Evolutionary conservation across 2,329 filamentous ascomycete species (phyloP).

Genomic region (Xylaria polymorpha): DNA sequence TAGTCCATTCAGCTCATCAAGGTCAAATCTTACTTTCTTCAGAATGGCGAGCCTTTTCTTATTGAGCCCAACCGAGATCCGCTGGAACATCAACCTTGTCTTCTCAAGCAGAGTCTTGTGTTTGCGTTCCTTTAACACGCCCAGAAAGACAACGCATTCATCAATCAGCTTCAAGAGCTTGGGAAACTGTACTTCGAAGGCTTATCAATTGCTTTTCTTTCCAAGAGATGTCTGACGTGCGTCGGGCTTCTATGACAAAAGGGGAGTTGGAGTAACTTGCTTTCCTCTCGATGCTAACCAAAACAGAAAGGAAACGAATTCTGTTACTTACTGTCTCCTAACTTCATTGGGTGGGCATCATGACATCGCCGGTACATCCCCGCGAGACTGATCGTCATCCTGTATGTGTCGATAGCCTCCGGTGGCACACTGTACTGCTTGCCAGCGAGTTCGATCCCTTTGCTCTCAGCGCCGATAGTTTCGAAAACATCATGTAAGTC

Average conservation of each 20-base stretch:
- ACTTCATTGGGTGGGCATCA: background rate
- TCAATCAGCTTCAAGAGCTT: conserved; percentile 37
- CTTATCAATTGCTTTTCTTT: background rate
- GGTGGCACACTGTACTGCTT: conserved; percentile 29
- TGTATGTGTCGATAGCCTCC: conserved; percentile 30
- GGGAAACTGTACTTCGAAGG: background rate
- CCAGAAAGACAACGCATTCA: conserved; percentile 37
- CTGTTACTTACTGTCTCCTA: conserved; percentile 21
- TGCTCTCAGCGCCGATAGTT: conserved; percentile 12
- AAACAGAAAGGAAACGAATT: background rate
- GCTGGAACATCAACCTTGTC: conserved; percentile 33
- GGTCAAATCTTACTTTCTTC: conserved; percentile 3
- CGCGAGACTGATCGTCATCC: conserved; percentile 17
- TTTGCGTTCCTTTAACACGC: conserved; percentile 38
- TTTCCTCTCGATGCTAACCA: background rate
- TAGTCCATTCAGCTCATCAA: conserved; percentile 11
- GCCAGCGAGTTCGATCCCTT: background rate
- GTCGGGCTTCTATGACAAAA: background rate
- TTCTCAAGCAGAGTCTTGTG: conserved; percentile 30
- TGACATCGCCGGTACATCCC: conserved; percentile 36
- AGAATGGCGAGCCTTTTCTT: conserved; percentile 33
- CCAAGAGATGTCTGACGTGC: background rate
- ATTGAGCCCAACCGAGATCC: conserved; percentile 37
- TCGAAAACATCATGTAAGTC: conserved; percentile 31
- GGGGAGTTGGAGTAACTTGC: background rate